A percentile compares a stretch with the other conserved stretches of the same genome.
Conservation (phyloP, 805 yeast species). For the Saturnispora saitoi region DNA sequence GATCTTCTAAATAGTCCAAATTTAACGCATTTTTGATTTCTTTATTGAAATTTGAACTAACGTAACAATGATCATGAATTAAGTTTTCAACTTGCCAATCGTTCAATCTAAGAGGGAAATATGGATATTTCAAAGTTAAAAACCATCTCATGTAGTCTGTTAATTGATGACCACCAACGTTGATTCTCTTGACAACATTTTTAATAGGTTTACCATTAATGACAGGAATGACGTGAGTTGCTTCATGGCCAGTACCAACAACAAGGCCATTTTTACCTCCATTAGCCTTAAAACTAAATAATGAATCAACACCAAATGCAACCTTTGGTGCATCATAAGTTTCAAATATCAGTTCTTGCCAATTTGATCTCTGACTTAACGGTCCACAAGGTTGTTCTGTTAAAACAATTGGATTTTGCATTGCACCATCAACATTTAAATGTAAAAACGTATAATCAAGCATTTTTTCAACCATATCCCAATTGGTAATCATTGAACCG, state of each 20-base stretch:
- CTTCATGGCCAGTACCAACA: conserved; percentile 73
- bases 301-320: conserved; percentile 73
- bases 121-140: conserved; percentile 78
- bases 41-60: conserved; percentile 55
- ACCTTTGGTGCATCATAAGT: conserved; percentile 67
- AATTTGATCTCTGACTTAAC: conserved; percentile 54
- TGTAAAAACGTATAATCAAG: conserved; percentile 80
- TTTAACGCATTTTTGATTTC: conserved; percentile 54
- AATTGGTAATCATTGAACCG: conserved; percentile 77
- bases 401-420: conserved; percentile 73
- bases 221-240: conserved; percentile 78
- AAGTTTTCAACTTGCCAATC: conserved; percentile 56
- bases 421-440: conserved; percentile 53
- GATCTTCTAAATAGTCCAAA: conserved; percentile 51
- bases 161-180: conserved; percentile 84
- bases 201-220: conserved; percentile 58
- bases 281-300: conserved; percentile 70
- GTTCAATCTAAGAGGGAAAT: conserved; percentile 70
- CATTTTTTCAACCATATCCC: conserved; percentile 82
- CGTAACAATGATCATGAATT: conserved; percentile 70
- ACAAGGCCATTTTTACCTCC: conserved; percentile 60
- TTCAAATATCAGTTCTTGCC: conserved; percentile 83
- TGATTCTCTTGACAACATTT: conserved; percentile 66
- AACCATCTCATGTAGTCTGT: conserved; percentile 53
- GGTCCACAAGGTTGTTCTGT: conserved; percentile 74